A percentile compares a stretch with the other conserved stretches of the same genome.
Evolutionary conservation across 202 grass and related monocot genomes (phyloP).

Genomic region (Saccharum hybrid): DNA sequence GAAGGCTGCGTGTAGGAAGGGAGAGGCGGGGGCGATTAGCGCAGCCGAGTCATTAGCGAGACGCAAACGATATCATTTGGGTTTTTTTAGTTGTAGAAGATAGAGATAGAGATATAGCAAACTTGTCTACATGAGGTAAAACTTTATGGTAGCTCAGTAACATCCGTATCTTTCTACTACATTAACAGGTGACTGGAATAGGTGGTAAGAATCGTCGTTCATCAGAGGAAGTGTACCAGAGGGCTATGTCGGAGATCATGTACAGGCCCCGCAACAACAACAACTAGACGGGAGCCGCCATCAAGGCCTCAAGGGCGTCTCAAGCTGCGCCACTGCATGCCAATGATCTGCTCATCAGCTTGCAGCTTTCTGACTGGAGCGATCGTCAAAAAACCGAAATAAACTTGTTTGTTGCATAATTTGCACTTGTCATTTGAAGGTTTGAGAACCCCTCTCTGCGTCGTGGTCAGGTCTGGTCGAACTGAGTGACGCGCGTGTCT

Average conservation of each 20-base stretch:
- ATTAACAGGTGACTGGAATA: conserved; percentile 8
- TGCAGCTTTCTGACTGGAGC: not conserved
- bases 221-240: conserved; percentile 58
- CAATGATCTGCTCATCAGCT: not conserved
- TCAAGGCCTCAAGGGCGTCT: not conserved
- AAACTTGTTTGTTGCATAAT: not conserved
- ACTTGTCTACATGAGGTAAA: not conserved
- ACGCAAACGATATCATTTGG: no score
- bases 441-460: no score
- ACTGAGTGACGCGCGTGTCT: not conserved
- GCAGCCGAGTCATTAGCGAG: no score
- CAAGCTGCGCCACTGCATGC: no score
- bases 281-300: not conserved
- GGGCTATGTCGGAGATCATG: conserved; percentile 67
- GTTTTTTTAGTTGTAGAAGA: no score
- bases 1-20: no score
- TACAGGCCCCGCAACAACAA: conserved; percentile 39
- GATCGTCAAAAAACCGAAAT: not conserved
- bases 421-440: no score
- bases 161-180: not conserved
- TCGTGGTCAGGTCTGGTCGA: not conserved
- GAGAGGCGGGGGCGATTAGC: no score
- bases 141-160: not conserved
- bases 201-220: not conserved
- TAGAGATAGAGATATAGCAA: no score